Conservation (phyloP, 2,329 filamentous ascomycete genomes). For the Fusarium sacchari region DNA sequence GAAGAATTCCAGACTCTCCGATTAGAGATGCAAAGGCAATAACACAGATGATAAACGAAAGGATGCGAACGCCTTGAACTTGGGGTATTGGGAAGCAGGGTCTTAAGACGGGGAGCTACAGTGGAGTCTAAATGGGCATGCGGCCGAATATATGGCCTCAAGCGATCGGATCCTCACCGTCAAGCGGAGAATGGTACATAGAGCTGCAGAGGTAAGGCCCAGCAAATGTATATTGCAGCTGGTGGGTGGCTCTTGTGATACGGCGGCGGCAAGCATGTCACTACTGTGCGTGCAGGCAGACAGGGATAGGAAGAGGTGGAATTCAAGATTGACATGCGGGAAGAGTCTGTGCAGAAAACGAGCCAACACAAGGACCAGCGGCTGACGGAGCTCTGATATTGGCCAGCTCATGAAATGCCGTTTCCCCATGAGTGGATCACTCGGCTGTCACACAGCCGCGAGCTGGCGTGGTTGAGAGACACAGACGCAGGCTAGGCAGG, state of each 20-base stretch:
- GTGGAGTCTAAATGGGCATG: constrained; percentile 39
- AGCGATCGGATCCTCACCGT: constrained; percentile 36
- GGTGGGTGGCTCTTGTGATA: constrained; percentile 37
- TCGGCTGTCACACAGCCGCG: constrained; percentile 43
- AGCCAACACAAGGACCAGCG: constrained; percentile 51
- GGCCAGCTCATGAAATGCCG: constrained; percentile 52
- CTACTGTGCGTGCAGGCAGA: neutral
- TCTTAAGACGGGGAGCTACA: constrained; percentile 40
- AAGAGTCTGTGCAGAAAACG: constrained; percentile 34
- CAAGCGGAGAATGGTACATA: constrained; percentile 25
- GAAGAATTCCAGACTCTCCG: constrained; percentile 44
- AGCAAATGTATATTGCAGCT: constrained; percentile 27
- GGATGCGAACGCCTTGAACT: constrained; percentile 15
- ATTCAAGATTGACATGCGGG: constrained; percentile 47
- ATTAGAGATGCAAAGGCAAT: constrained; percentile 4
- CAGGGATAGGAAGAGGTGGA: constrained; percentile 33
- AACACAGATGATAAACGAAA: constrained; percentile 30
- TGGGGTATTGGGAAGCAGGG: constrained; percentile 28
- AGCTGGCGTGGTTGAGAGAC: constrained; percentile 34
- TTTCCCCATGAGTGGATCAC: constrained; percentile 40
- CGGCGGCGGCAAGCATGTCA: constrained; percentile 39
- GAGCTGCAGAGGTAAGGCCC: constrained; percentile 32
- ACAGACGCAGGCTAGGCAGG: constrained; percentile 36
- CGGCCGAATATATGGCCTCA: constrained; percentile 42
- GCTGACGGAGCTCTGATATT: constrained; percentile 64